These are phyloP conservation scores for Lactarius psammicola DNA, from an alignment of 768 basidiomycete genomes.

Conservation along the genomic window DNA sequence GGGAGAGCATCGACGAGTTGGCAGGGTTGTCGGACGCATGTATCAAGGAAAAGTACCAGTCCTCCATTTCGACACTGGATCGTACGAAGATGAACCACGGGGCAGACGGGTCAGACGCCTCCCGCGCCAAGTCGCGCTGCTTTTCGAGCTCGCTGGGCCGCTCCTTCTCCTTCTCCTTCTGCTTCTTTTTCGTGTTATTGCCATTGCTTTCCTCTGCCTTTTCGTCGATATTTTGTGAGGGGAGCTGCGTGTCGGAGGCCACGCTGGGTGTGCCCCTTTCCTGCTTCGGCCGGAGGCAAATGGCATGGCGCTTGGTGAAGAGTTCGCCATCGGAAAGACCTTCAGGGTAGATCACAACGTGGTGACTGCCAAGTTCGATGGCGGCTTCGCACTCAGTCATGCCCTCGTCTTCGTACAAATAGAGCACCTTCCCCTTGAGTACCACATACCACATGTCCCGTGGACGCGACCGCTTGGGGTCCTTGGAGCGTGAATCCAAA, in stretches of 20 bases:
- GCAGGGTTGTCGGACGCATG: constrained; percentile 68
- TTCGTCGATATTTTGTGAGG: constrained; percentile 33
- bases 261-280: constrained; percentile 44
- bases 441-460: constrained; percentile 94
- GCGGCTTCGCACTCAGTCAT: constrained; percentile 90
- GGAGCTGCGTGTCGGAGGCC: constrained; percentile 51
- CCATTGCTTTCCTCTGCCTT: constrained; percentile 43
- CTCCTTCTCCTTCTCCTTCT: constrained; percentile 38
- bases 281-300: constrained; percentile 64
- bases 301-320: constrained; percentile 86
- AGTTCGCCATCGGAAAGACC: constrained; percentile 82
- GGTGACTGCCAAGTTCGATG: constrained; percentile 79
- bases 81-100: constrained; percentile 96
- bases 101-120: constrained; percentile 50
- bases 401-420: constrained; percentile 89
- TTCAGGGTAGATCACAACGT: constrained; percentile 73
- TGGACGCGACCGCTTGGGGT: constrained; percentile 77
- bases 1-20: constrained; percentile 57
- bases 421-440: constrained; percentile 87
- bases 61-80: constrained; percentile 91
- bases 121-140: constrained; percentile 40
- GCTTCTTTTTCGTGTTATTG: constrained; percentile 44
- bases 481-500: constrained; percentile 78
- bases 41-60: constrained; percentile 86
- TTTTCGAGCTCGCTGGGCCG: constrained; percentile 36